Conservation (phyloP, 345 rosid genomes). For the Carallia brachiata region DNA sequence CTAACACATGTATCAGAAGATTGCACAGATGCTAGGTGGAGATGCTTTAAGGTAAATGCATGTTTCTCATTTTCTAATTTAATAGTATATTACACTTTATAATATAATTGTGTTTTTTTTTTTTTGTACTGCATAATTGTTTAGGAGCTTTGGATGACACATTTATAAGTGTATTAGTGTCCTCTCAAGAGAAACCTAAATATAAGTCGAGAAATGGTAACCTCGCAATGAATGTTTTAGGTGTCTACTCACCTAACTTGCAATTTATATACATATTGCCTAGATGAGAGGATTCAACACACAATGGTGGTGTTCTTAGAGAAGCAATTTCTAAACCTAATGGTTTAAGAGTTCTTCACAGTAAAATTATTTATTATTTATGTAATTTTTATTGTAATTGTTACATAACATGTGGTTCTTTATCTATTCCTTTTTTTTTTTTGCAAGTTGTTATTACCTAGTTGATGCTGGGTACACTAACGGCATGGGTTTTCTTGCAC, state of each 20-base stretch:
- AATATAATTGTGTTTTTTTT: background rate
- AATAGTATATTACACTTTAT: background rate
- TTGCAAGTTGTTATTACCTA: background rate
- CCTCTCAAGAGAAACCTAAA: too few relatives aligned
- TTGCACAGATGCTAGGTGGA: background rate
- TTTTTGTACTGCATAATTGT: background rate
- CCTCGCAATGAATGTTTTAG: too few relatives aligned
- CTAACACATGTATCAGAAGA: background rate
- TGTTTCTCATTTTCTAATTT: background rate
- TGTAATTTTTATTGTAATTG: too few relatives aligned
- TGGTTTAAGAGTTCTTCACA: background rate
- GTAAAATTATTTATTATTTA: too few relatives aligned
- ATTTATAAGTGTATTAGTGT: background rate
- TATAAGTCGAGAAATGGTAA: too few relatives aligned
- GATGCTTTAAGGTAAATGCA: background rate
- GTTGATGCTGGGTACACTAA: constrained; percentile 1
- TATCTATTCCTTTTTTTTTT: too few relatives aligned
- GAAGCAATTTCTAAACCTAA: background rate
- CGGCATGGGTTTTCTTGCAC: background rate
- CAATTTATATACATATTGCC: background rate
- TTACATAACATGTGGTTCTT: too few relatives aligned
- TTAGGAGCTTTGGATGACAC: background rate
- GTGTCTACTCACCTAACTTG: too few relatives aligned
- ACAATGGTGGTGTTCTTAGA: background rate
- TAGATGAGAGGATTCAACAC: background rate